These are phyloP conservation scores for Pyrus betulifolia DNA, from an alignment of 306 rosid genomes.

Conservation along the genomic window DNA sequence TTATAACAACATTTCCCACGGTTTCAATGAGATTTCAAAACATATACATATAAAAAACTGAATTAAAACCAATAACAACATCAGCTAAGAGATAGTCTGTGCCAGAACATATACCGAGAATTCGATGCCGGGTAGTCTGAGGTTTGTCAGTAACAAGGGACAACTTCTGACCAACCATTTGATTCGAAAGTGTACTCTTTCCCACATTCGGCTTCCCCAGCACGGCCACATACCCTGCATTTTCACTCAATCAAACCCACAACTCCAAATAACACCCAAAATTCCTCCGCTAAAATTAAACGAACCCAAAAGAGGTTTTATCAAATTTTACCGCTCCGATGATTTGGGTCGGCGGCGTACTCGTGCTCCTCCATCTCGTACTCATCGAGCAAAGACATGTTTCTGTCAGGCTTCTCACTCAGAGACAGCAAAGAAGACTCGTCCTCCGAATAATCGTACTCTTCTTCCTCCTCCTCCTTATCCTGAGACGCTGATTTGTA, in stretches of 20 bases:
- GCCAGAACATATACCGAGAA: constrained; percentile 90
- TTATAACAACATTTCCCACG: not conserved
- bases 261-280: not conserved
- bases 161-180: constrained; percentile 89
- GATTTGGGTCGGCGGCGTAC: constrained; percentile 36
- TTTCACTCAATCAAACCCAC: constrained; percentile 14
- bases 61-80: constrained; percentile 14
- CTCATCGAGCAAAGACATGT: constrained; percentile 61
- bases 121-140: constrained; percentile 91
- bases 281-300: not conserved
- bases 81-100: constrained; percentile 45
- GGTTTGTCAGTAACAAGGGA: constrained; percentile 95
- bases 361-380: constrained; percentile 75
- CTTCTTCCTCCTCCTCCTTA: constrained; percentile 23
- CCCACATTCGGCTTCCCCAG: constrained; percentile 97
- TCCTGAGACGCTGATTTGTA: constrained; percentile 10
- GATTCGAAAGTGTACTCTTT: constrained; percentile 89
- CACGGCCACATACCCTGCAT: constrained; percentile 87
- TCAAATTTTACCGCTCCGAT: constrained; percentile 54
- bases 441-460: constrained; percentile 43
- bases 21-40: not conserved
- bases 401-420: constrained; percentile 75
- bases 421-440: constrained; percentile 69
- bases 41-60: not conserved
- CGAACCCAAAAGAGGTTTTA: constrained; percentile 7